Conservation (phyloP, 1,284 basidiomycete genomes). For the Chondrostereum purpureum region DNA sequence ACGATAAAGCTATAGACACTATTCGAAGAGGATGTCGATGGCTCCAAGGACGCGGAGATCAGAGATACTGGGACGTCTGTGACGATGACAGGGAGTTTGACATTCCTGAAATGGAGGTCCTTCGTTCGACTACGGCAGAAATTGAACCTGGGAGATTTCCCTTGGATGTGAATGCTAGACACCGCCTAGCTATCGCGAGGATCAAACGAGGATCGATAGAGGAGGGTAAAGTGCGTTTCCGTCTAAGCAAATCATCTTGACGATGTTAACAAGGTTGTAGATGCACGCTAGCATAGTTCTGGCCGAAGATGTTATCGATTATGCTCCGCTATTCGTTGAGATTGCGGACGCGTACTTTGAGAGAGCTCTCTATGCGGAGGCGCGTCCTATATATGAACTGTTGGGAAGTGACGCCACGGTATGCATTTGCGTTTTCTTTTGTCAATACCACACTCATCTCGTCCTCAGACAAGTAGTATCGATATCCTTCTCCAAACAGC, state of each 20-base stretch:
- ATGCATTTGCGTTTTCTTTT: constrained; percentile 17
- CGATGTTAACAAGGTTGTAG: constrained; percentile 30
- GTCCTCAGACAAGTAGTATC: constrained; percentile 62
- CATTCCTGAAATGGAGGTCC: constrained; percentile 30
- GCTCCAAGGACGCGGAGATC: constrained; percentile 77
- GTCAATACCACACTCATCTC: background rate
- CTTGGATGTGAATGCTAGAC: constrained; percentile 77
- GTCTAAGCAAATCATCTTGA: constrained; percentile 2
- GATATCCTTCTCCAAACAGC: constrained; percentile 66
- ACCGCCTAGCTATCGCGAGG: constrained; percentile 82
- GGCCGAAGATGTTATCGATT: constrained; percentile 65
- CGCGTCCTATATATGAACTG: constrained; percentile 71
- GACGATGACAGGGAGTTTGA: constrained; percentile 90
- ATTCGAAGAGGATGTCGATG: constrained; percentile 80
- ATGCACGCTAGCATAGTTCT: constrained; percentile 72
- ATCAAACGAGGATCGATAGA: constrained; percentile 76
- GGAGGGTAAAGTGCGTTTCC: constrained; percentile 68
- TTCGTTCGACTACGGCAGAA: constrained; percentile 22
- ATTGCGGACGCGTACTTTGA: constrained; percentile 84
- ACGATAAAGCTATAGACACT: constrained; percentile 63
- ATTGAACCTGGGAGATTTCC: constrained; percentile 51
- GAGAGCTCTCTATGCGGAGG: constrained; percentile 64
- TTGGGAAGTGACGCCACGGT: constrained; percentile 71
- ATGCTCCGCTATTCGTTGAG: constrained; percentile 74
- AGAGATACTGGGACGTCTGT: constrained; percentile 76